Evolutionary conservation across 306 rosid genomes (phyloP).

Genomic region (Pterocarpus macrocarpus): DNA sequence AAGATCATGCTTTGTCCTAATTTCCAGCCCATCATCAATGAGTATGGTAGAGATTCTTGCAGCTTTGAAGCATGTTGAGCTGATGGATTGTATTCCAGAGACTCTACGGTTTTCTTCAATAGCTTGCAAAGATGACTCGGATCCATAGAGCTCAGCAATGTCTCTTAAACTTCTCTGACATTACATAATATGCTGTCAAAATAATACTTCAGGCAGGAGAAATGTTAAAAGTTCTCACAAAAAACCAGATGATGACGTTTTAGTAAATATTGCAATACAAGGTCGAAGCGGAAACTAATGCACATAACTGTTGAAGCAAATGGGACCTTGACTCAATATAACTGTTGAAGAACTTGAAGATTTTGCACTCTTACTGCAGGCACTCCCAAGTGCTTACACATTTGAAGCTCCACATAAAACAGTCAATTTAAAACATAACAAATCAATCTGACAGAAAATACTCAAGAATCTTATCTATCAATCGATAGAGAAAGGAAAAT

Average conservation of each 20-base stretch:
- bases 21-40: slow-evolving; percentile 83
- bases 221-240: not conserved
- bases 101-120: slow-evolving; percentile 74
- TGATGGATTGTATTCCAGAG: slow-evolving; percentile 69
- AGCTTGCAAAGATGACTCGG: slow-evolving; percentile 62
- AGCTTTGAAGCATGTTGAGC: slow-evolving; percentile 77
- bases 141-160: slow-evolving; percentile 75
- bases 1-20: slow-evolving; percentile 66
- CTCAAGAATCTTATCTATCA: not conserved
- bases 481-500: not conserved
- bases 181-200: slow-evolving; percentile 30
- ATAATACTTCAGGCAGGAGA: no score
- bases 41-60: slow-evolving; percentile 77
- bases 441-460: not conserved
- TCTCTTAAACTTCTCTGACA: slow-evolving; percentile 86
- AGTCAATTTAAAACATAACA: not conserved
- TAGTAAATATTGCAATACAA: not conserved
- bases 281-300: no score
- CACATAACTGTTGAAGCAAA: slow-evolving; percentile 1
- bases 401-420: not conserved
- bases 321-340: not conserved
- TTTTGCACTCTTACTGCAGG: not conserved
- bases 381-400: not conserved
- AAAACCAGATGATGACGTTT: not conserved
- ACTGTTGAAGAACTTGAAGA: not conserved